These are phyloP conservation scores for Melocanna baccifera DNA, from an alignment of 176 grass and related monocot species.

Conservation along the genomic window DNA sequence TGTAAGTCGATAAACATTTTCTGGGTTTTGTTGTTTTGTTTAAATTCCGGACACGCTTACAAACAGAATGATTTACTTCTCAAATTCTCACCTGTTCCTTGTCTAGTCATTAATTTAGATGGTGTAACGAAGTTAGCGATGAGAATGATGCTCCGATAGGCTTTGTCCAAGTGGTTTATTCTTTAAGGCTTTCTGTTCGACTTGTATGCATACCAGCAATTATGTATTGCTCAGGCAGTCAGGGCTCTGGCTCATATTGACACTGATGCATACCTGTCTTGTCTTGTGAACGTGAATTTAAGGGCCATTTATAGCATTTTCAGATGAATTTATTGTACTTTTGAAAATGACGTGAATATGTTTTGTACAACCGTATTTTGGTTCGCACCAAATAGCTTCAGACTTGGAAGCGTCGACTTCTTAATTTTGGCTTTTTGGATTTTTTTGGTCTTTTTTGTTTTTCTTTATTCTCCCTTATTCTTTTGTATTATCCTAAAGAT, in stretches of 20 bases:
- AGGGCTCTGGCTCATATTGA: constrained; percentile 7
- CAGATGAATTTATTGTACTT: neutral
- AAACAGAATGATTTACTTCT: constrained; percentile 1
- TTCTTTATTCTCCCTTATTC: too few relatives aligned
- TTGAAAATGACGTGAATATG: neutral
- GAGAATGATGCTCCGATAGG: constrained; percentile 7
- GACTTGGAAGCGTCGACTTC: too few relatives aligned
- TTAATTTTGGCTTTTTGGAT: too few relatives aligned
- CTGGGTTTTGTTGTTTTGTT: neutral
- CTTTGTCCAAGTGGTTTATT: constrained; percentile 19
- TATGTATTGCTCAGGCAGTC: constrained; percentile 9
- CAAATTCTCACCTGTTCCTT: neutral
- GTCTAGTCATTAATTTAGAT: neutral
- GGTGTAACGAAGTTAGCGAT: constrained; percentile 7
- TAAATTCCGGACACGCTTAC: neutral
- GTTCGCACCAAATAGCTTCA: too few relatives aligned
- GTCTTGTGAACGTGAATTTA: constrained; percentile 21
- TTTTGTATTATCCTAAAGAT: too few relatives aligned
- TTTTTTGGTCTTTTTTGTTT: too few relatives aligned
- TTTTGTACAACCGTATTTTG: neutral
- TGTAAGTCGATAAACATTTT: neutral
- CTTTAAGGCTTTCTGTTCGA: neutral
- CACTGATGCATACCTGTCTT: constrained; percentile 15
- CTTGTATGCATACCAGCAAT: neutral
- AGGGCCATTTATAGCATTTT: neutral